Percentiles rank a stretch among this genome's conserved stretches.
Conservation (phyloP, 164 flowering plant genomes). For the Nelumbo lutea region DNA sequence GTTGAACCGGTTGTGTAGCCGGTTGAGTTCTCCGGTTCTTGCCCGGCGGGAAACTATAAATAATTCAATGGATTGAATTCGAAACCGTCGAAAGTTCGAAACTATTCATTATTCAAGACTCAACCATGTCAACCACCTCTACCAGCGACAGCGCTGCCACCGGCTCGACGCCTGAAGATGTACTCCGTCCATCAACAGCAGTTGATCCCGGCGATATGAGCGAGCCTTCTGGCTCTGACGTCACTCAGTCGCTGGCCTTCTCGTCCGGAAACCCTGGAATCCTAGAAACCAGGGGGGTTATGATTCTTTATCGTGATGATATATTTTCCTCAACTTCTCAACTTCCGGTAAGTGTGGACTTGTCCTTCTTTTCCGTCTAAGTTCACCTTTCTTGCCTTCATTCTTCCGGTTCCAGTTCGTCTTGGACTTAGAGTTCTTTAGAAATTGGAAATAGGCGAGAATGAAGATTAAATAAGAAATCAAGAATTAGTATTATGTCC, state of each 20-base stretch:
- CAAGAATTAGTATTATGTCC: no score
- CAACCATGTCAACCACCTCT: conserved; percentile 32
- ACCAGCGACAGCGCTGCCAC: conserved; percentile 38
- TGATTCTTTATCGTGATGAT: conserved; percentile 62
- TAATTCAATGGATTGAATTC: no score
- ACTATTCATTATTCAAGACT: neutral
- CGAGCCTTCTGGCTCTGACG: conserved; percentile 23
- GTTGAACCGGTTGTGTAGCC: no score
- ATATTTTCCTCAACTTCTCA: conserved; percentile 25
- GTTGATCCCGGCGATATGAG: conserved; percentile 22
- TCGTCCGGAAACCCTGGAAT: conserved; percentile 98
- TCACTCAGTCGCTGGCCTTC: conserved; percentile 60
- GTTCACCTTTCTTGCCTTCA: neutral
- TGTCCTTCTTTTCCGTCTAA: neutral
- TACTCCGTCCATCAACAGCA: conserved; percentile 21
- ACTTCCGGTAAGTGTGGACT: conserved; percentile 40
- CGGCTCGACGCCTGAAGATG: conserved; percentile 28
- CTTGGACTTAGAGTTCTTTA: no score
- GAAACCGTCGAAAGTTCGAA: no score
- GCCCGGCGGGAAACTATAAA: no score
- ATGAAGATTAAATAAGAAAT: no score
- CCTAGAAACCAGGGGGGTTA: conserved; percentile 81
- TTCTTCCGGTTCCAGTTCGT: no score
- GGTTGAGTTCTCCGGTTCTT: no score
- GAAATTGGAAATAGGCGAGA: no score